Conservation (phyloP, 805 yeast genomes). For the Myxozyma neglecta region DNA sequence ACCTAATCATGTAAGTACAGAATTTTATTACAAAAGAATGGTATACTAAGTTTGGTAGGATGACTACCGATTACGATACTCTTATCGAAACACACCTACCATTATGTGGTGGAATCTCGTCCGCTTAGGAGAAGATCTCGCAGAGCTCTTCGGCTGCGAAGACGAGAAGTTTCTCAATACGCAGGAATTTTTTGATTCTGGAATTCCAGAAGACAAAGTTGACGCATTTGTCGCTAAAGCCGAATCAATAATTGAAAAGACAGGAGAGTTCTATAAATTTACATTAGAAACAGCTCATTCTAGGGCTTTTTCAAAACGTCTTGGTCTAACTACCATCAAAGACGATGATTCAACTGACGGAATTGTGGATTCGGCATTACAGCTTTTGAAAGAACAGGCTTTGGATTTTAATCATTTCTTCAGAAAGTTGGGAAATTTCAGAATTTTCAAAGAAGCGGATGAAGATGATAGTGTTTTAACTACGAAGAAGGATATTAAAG, state of each 20-base stretch:
- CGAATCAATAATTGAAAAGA: conserved; percentile 59
- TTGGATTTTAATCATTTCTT: conserved; percentile 83
- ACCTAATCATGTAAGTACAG: conserved; percentile 59
- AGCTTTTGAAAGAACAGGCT: conserved; percentile 58
- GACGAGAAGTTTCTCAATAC: conserved; percentile 43
- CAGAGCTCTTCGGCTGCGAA: conserved; percentile 69
- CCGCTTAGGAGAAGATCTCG: conserved; percentile 78
- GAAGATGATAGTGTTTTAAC: conserved; percentile 26
- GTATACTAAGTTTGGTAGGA: conserved; percentile 44
- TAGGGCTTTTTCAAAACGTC: conserved; percentile 57
- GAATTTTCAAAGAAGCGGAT: conserved; percentile 43
- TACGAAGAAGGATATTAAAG: conserved; percentile 18
- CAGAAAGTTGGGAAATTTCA: conserved; percentile 54
- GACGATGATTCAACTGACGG: conserved; percentile 45
- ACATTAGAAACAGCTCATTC: conserved; percentile 61
- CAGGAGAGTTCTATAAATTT: conserved; percentile 64
- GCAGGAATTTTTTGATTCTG: conserved; percentile 37
- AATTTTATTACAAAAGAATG: neutral
- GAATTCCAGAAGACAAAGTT: conserved; percentile 52
- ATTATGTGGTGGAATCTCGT: conserved; percentile 92
- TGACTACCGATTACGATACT: conserved; percentile 68
- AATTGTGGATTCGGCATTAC: conserved; percentile 46
- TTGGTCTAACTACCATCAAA: conserved; percentile 58
- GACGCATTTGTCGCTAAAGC: conserved; percentile 60
- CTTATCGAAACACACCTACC: conserved; percentile 80